Conservation (phyloP, 2,329 filamentous ascomycete genomes). For the Cytospora schulzeri region DNA sequence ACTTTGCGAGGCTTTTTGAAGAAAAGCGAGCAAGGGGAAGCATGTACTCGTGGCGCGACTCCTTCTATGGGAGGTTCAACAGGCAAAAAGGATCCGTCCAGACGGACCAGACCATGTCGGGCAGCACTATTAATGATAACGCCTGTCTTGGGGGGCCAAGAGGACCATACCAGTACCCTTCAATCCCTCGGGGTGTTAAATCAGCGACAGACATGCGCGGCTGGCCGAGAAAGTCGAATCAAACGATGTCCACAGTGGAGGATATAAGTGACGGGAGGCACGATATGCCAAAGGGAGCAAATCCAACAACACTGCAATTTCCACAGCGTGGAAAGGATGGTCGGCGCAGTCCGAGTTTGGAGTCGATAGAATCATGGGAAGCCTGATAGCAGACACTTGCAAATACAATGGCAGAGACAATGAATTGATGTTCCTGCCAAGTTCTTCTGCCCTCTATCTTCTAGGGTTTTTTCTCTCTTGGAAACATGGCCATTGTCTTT, state of each 20-base stretch:
- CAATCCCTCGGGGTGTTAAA: neutral
- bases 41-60: neutral
- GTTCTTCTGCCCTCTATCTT: neutral
- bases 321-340: neutral
- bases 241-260: neutral
- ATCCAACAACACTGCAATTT: neutral
- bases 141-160: neutral
- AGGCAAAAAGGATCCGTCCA: neutral
- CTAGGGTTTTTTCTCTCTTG: too few species aligned
- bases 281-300: neutral
- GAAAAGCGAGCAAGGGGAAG: neutral
- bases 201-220: neutral
- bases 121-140: neutral
- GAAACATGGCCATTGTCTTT: too few species aligned
- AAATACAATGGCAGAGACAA: too few species aligned
- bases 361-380: slow-evolving; percentile 12
- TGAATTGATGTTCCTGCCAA: neutral
- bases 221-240: neutral
- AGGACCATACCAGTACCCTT: neutral
- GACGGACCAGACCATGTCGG: slow-evolving; percentile 1
- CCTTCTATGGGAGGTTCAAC: neutral
- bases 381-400: neutral
- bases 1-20: neutral
- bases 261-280: neutral
- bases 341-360: neutral